A percentile compares a stretch with the other conserved stretches of the same genome.
phyloP scores from a whole-genome alignment of 2,329 filamentous ascomycete species.

The Aschersonia sp. region DNA sequence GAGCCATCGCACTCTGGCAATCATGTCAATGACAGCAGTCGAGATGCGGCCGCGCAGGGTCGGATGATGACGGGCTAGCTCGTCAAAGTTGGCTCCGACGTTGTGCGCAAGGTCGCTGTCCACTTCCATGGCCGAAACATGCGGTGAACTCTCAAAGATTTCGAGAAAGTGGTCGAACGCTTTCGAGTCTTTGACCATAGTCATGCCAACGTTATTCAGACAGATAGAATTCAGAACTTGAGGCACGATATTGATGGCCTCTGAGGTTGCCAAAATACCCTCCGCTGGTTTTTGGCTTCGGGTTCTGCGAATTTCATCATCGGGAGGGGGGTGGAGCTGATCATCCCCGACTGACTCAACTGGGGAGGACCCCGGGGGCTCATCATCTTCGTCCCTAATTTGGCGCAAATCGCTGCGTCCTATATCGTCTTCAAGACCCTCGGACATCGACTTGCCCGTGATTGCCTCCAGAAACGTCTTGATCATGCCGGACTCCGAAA shows the following conservation, averaged over 20 bases:
- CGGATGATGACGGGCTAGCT: constrained; percentile 87
- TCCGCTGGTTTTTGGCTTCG: constrained; percentile 36
- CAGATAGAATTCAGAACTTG: constrained; percentile 88
- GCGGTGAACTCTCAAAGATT: constrained; percentile 86
- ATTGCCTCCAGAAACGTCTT: constrained; percentile 74
- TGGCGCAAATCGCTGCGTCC: constrained; percentile 16
- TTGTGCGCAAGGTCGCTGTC: constrained; percentile 56
- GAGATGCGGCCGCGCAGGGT: constrained; percentile 66
- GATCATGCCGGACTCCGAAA: constrained; percentile 85
- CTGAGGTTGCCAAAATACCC: constrained; percentile 73
- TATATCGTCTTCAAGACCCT: constrained; percentile 12
- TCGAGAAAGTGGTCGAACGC: constrained; percentile 82
- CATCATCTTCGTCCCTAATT: constrained; percentile 18
- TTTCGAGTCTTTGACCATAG: constrained; percentile 68
- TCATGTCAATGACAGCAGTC: constrained; percentile 77
- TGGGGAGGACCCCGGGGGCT: constrained; percentile 24
- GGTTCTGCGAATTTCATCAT: constrained; percentile 30
- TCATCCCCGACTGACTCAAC: constrained; percentile 21
- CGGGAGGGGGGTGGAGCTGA: constrained; percentile 37
- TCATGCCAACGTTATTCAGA: constrained; percentile 74
- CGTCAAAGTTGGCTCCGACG: constrained; percentile 79
- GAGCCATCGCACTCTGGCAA: constrained; percentile 63
- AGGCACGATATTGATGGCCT: constrained; percentile 78
- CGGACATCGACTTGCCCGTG: constrained; percentile 36
- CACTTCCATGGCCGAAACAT: constrained; percentile 69